Evolutionary conservation across 2,329 filamentous ascomycete genomes (phyloP).

Genomic region (Colletotrichum brevisporum): DNA sequence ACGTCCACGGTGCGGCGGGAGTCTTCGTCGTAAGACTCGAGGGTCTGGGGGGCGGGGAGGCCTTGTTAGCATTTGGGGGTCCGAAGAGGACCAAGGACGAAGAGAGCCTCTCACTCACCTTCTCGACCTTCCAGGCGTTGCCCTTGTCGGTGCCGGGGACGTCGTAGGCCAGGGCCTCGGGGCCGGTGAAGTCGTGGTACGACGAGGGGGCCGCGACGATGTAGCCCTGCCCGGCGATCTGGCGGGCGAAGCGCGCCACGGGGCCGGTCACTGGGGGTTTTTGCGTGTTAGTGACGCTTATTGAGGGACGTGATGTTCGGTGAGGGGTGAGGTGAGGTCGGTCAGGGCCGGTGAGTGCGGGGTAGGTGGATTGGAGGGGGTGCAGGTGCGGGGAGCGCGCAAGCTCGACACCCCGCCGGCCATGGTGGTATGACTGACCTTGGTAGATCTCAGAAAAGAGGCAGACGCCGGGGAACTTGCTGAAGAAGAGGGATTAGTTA

Average conservation of each 20-base stretch:
- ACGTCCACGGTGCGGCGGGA: slow-evolving; percentile 77
- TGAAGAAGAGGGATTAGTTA: slow-evolving; percentile 43
- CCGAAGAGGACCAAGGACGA: too few relatives aligned
- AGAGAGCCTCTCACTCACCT: too few relatives aligned
- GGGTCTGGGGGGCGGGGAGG: slow-evolving; percentile 70
- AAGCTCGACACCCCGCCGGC: slow-evolving; percentile 32
- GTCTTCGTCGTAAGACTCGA: slow-evolving; percentile 89
- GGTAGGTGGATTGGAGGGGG: slow-evolving; percentile 29
- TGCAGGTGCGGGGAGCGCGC: slow-evolving; percentile 15
- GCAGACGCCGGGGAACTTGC: slow-evolving; percentile 85
- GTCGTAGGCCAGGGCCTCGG: slow-evolving; percentile 88
- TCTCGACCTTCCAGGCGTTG: slow-evolving; percentile 87
- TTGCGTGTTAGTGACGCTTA: neutral
- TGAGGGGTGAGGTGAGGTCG: neutral
- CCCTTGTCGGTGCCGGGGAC: slow-evolving; percentile 88
- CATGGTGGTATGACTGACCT: slow-evolving; percentile 65
- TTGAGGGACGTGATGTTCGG: neutral
- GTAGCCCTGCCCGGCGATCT: slow-evolving; percentile 93
- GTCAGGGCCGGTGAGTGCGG: slow-evolving; percentile 20
- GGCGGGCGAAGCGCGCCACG: slow-evolving; percentile 88
- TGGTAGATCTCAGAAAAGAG: slow-evolving; percentile 97
- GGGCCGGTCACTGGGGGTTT: slow-evolving; percentile 81
- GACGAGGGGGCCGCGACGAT: slow-evolving; percentile 92
- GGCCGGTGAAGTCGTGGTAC: slow-evolving; percentile 93
- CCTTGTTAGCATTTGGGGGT: neutral